These are phyloP conservation scores for Myxozyma sirexii DNA, from an alignment of 805 yeast species.

Conservation along the genomic window DNA sequence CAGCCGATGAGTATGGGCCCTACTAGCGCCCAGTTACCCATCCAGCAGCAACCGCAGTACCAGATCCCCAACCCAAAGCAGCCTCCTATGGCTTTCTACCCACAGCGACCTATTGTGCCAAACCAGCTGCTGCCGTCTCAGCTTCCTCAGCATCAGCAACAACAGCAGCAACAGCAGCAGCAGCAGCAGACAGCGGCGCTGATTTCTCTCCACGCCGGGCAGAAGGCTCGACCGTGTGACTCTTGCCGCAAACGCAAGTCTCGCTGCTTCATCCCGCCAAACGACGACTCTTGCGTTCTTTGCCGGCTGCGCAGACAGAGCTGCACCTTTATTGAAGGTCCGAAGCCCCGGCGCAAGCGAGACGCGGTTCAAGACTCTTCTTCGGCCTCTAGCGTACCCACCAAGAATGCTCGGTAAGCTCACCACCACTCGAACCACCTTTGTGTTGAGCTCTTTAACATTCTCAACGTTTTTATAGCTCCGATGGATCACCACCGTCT, in stretches of 20 bases:
- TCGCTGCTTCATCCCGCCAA: constrained; percentile 72
- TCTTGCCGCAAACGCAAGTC: constrained; percentile 80
- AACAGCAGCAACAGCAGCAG: not conserved
- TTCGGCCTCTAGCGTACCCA: not conserved
- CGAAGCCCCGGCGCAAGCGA: constrained; percentile 47
- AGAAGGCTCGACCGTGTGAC: constrained; percentile 65
- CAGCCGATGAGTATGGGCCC: not conserved
- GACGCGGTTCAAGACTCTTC: constrained; percentile 7
- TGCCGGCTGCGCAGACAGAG: constrained; percentile 74
- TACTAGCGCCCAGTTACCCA: not conserved
- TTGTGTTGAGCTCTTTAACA: constrained; percentile 1
- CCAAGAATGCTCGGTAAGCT: constrained; percentile 9
- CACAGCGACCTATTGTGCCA: not conserved
- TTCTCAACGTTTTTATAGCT: not conserved
- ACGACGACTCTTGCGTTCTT: constrained; percentile 56
- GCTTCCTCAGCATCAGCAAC: constrained; percentile 1
- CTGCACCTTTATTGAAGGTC: constrained; percentile 75
- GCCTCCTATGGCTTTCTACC: not conserved
- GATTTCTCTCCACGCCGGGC: constrained; percentile 21
- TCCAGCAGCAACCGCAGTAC: constrained; percentile 7
- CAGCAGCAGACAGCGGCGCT: constrained; percentile 16
- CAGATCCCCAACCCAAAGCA: not conserved
- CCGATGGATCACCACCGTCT: not conserved
- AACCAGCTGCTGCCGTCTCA: not conserved
- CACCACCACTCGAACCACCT: not conserved